These are phyloP conservation scores for Komagataella phaffii DNA, from an alignment of 805 yeast species.

Conservation along the genomic window DNA sequence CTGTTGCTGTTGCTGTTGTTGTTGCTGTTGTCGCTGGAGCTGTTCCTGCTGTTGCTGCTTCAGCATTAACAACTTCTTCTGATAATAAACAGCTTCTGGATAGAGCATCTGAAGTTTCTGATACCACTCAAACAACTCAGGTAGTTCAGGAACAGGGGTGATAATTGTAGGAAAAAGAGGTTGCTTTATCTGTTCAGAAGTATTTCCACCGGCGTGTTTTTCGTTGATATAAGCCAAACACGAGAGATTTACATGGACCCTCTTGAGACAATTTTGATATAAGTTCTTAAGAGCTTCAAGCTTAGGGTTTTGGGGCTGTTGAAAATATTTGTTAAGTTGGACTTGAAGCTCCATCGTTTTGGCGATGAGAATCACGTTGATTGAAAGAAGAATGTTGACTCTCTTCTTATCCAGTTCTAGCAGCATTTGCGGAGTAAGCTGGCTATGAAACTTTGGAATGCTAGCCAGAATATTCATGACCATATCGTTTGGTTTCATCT, in stretches of 20 bases:
- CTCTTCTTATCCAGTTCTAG: constrained; percentile 18
- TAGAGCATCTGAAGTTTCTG: constrained; percentile 32
- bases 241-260: constrained; percentile 21
- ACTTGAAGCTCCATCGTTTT: constrained; percentile 16
- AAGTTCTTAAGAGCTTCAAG: constrained; percentile 9
- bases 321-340: constrained; percentile 10
- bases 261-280: constrained; percentile 19
- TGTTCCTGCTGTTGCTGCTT: constrained; percentile 4
- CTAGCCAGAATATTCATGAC: background rate
- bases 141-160: constrained; percentile 41
- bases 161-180: constrained; percentile 32
- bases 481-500: background rate
- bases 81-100: constrained; percentile 37
- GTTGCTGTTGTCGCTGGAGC: constrained; percentile 4
- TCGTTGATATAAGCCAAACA: constrained; percentile 24
- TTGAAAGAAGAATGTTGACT: constrained; percentile 19
- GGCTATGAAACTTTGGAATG: background rate
- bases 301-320: constrained; percentile 6
- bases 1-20: constrained; percentile 1
- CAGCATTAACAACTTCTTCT: constrained; percentile 8
- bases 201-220: constrained; percentile 13
- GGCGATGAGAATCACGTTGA: constrained; percentile 18
- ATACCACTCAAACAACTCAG: constrained; percentile 35
- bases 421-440: background rate
- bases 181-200: constrained; percentile 13